Conservation (phyloP, 306 rosid species). For the Aeschynomene evenia region DNA sequence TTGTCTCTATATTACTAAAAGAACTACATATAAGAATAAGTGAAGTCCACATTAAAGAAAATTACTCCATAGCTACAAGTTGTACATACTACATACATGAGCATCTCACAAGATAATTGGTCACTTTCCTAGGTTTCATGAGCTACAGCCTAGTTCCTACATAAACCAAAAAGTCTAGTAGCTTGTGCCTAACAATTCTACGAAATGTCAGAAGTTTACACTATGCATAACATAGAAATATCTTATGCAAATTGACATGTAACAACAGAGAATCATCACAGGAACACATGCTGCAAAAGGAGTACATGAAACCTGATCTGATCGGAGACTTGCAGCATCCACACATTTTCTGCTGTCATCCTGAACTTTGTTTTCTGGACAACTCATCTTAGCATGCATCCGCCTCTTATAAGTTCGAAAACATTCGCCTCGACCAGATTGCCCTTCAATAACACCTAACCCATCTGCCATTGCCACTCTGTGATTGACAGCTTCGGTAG, state of each 20-base stretch:
- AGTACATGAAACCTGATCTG: constrained; percentile 48
- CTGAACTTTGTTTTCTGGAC: constrained; percentile 46
- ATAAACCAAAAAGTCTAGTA: background rate
- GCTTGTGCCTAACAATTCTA: background rate
- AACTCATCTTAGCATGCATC: constrained; percentile 44
- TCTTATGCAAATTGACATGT: background rate
- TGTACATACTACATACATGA: background rate
- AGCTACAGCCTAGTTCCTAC: background rate
- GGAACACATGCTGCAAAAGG: constrained; percentile 17
- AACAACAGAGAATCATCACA: constrained; percentile 8
- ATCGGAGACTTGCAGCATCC: constrained; percentile 42
- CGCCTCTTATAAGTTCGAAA: constrained; percentile 86
- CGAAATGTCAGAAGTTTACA: background rate
- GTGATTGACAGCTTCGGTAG: constrained; percentile 29
- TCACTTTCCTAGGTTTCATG: background rate
- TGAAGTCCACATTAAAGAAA: background rate
- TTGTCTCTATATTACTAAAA: background rate
- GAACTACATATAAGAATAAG: constrained; percentile 10
- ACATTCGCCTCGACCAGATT: constrained; percentile 38
- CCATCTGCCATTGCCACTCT: constrained; percentile 27
- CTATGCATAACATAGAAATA: background rate
- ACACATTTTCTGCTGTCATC: constrained; percentile 39
- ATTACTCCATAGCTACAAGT: constrained; percentile 4
- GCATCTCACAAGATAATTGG: background rate
- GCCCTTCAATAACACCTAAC: constrained; percentile 38